These are phyloP conservation scores for Aristolochia fimbriata DNA, from an alignment of 164 flowering plant genomes.

Conservation along the genomic window DNA sequence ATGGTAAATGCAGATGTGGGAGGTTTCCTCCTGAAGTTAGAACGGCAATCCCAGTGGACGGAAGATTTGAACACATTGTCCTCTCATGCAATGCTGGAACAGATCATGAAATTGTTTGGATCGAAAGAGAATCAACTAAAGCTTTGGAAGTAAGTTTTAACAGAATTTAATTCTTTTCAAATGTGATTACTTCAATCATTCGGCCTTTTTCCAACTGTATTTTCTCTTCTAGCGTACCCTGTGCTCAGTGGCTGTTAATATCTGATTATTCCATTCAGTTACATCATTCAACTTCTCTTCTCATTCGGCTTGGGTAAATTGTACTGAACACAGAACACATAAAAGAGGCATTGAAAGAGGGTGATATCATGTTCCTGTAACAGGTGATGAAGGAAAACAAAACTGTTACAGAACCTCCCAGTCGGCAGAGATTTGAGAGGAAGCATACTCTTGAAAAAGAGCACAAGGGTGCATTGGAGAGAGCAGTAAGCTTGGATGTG, in stretches of 20 bases:
- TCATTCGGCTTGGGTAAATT: no score
- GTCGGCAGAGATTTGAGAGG: constrained; percentile 51
- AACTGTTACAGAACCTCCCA: constrained; percentile 42
- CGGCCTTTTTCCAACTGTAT: neutral
- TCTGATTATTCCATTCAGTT: no score
- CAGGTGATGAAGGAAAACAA: constrained; percentile 49
- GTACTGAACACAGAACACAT: neutral
- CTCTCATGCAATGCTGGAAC: constrained; percentile 83
- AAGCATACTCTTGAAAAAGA: constrained; percentile 56
- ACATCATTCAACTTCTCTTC: no score
- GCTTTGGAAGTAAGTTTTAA: constrained; percentile 57
- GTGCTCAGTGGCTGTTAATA: no score
- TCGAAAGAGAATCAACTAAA: constrained; percentile 72
- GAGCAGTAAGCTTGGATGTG: constrained; percentile 74
- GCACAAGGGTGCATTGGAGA: constrained; percentile 82
- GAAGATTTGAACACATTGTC: constrained; percentile 91
- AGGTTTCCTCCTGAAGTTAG: constrained; percentile 97
- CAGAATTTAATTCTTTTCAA: neutral
- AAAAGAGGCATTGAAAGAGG: neutral
- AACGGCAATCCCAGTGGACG: constrained; percentile 95
- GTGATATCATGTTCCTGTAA: neutral
- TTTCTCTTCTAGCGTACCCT: no score
- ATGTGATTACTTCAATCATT: neutral
- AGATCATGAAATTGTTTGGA: constrained; percentile 90
- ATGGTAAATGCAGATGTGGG: constrained; percentile 58